Evolutionary conservation across 257 asterid species (phyloP).

Genomic region (Petrea volubilis): DNA sequence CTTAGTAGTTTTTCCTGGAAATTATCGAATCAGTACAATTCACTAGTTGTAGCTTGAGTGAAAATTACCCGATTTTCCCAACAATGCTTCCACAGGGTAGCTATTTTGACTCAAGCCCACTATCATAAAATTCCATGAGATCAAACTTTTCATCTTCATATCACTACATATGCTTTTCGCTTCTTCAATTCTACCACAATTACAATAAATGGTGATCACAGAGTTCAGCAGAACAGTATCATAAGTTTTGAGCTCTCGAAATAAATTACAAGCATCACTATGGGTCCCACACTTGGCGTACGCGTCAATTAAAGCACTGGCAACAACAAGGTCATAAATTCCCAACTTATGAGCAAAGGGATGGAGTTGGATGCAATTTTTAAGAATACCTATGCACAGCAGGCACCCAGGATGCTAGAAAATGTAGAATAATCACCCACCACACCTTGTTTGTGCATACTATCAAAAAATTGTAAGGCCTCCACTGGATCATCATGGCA

Average conservation of each 20-base stretch:
- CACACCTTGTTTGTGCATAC: constrained; percentile 53
- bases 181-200: constrained; percentile 62
- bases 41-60: no score
- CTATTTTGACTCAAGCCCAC: constrained; percentile 82
- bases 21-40: no score
- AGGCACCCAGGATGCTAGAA: constrained; percentile 67
- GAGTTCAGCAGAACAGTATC: constrained; percentile 77
- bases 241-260: constrained; percentile 52
- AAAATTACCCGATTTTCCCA: no score
- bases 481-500: constrained; percentile 38
- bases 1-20: no score
- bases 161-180: constrained; percentile 59
- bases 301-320: constrained; percentile 63
- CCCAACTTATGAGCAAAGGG: constrained; percentile 55
- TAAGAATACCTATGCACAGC: constrained; percentile 48
- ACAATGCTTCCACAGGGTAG: constrained; percentile 69
- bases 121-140: constrained; percentile 90
- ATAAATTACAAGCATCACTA: constrained; percentile 55
- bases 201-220: constrained; percentile 70
- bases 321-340: constrained; percentile 56
- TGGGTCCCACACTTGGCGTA: constrained; percentile 70
- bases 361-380: constrained; percentile 58
- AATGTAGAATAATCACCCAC: constrained; percentile 59
- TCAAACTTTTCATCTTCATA: constrained; percentile 64
- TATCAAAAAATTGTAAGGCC: constrained; percentile 51